A percentile compares a stretch with the other conserved stretches of the same genome.
These are phyloP conservation scores for Salix caprea DNA, from an alignment of 345 rosid genomes.

Conservation along the genomic window DNA sequence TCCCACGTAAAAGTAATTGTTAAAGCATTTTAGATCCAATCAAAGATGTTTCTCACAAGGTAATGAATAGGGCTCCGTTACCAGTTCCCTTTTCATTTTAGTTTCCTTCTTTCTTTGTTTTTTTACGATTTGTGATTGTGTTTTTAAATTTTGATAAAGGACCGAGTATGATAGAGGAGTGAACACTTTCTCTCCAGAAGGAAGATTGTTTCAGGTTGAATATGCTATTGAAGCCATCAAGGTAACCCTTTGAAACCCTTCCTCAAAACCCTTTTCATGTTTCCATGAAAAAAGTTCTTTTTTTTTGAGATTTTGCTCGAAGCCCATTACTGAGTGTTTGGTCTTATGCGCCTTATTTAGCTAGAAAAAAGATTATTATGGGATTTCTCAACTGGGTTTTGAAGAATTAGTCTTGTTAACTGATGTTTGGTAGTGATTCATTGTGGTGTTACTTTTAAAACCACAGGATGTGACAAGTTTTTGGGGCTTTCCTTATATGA, in stretches of 20 bases:
- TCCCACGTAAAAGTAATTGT: neutral
- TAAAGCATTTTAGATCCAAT: conserved; percentile 8
- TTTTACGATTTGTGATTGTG: neutral
- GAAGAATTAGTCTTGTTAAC: neutral
- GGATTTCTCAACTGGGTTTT: neutral
- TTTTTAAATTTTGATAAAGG: conserved; percentile 34
- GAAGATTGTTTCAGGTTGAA: conserved; percentile 91
- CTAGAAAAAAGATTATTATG: neutral
- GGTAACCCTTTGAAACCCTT: conserved; percentile 32
- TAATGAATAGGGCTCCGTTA: conserved; percentile 8
- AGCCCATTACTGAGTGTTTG: neutral
- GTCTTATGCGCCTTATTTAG: neutral
- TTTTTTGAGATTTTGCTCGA: neutral
- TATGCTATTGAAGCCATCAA: conserved; percentile 98
- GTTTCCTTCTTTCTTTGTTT: neutral
- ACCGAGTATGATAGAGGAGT: conserved; percentile 99
- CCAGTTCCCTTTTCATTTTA: neutral
- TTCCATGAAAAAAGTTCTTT: neutral
- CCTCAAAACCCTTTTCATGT: neutral
- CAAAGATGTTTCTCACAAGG: conserved; percentile 73
- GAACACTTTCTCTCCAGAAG: conserved; percentile 98
- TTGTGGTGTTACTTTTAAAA: neutral
- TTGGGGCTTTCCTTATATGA: neutral
- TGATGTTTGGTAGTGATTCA: neutral
- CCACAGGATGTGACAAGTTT: neutral